These are phyloP conservation scores for Rhizopogon sp. DNA, from an alignment of 768 basidiomycete genomes.

Conservation along the genomic window DNA sequence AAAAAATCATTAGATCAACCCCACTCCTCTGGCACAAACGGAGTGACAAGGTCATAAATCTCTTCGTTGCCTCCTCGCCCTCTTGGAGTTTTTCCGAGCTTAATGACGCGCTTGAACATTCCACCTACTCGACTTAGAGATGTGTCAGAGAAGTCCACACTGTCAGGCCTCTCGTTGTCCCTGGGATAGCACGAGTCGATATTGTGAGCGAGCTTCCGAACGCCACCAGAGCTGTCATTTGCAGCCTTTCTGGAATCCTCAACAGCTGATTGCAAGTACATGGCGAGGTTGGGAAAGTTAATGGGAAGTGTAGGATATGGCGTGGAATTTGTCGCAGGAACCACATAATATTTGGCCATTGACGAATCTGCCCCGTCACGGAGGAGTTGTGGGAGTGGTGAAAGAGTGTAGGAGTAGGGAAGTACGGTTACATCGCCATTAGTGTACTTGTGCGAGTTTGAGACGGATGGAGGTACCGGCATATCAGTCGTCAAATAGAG, in stretches of 20 bases:
- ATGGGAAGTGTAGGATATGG: constrained; percentile 73
- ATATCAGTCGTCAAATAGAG: constrained; percentile 77
- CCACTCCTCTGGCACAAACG: constrained; percentile 75
- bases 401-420: constrained; percentile 69
- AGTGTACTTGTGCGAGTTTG: constrained; percentile 41
- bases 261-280: constrained; percentile 69
- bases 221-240: constrained; percentile 54
- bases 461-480: constrained; percentile 45
- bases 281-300: constrained; percentile 67
- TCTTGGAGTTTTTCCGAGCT: constrained; percentile 42
- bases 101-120: constrained; percentile 58
- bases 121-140: constrained; percentile 41
- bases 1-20: constrained; percentile 31
- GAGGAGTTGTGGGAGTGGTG: constrained; percentile 54
- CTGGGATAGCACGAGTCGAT: constrained; percentile 63
- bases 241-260: constrained; percentile 61
- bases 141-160: constrained; percentile 31
- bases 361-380: constrained; percentile 58
- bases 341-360: constrained; percentile 65
- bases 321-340: constrained; percentile 53
- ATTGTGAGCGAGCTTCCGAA: constrained; percentile 66
- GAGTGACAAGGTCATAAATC: constrained; percentile 77
- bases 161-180: constrained; percentile 20
- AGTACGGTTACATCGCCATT: constrained; percentile 59
- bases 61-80: constrained; percentile 65